phyloP scores from a whole-genome alignment of 2,329 filamentous ascomycete species.

The Onygena corvina region DNA sequence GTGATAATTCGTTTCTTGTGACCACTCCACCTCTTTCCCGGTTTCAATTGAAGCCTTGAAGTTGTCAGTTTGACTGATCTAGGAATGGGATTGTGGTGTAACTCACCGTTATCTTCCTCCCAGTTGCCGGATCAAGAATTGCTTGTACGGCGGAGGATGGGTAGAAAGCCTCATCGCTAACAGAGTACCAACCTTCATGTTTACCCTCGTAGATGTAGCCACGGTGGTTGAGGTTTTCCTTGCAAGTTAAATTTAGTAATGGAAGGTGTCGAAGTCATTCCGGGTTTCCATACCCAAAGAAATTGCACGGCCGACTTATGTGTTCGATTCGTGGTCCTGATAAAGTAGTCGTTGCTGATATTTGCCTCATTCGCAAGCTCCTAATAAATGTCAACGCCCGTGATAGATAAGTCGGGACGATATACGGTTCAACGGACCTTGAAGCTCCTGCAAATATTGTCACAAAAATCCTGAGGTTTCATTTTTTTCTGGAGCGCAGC shows the following conservation, averaged over 20 bases:
- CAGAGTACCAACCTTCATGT: conserved; percentile 92
- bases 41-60: conserved; percentile 61
- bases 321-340: conserved; percentile 74
- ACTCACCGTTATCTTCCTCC: conserved; percentile 63
- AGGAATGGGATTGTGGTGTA: not conserved
- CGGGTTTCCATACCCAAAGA: conserved; percentile 54
- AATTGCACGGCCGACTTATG: conserved; percentile 78
- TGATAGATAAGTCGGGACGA: not conserved
- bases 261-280: not conserved
- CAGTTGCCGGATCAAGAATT: conserved; percentile 65
- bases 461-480: conserved; percentile 74
- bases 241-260: not conserved
- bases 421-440: conserved; percentile 33
- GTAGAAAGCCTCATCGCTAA: conserved; percentile 95
- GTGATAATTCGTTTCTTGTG: conserved; percentile 85
- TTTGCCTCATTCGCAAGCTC: conserved; percentile 56
- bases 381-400: conserved; percentile 24
- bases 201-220: conserved; percentile 73
- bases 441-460: conserved; percentile 70
- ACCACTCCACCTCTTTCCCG: conserved; percentile 88
- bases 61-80: not conserved
- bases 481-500: conserved; percentile 61
- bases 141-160: conserved; percentile 62
- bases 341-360: conserved; percentile 72
- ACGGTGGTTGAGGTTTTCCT: conserved; percentile 58